Evolutionary conservation across 2,329 filamentous ascomycete genomes (phyloP).

Genomic region (Epichloe amarillans): DNA sequence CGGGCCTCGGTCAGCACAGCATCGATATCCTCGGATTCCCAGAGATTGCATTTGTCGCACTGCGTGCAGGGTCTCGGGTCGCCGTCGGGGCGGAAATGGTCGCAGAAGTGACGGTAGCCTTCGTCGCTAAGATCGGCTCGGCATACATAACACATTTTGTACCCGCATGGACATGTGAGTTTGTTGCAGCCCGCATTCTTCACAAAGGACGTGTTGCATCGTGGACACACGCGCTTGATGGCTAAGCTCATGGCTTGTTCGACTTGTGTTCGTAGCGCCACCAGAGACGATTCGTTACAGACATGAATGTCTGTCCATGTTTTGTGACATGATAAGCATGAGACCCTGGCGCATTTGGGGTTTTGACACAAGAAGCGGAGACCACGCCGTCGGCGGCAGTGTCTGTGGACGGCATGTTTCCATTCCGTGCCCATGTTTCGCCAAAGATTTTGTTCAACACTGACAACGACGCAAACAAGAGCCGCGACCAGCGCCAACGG

Average conservation of each 20-base stretch:
- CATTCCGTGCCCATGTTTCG: conserved; percentile 34
- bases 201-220: conserved; percentile 83
- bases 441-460: conserved; percentile 28
- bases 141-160: conserved; percentile 97
- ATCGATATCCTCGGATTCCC: conserved; percentile 63
- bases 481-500: conserved; percentile 35
- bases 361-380: conserved; percentile 67
- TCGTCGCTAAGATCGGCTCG: conserved; percentile 60
- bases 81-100: conserved; percentile 78
- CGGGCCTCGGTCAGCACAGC: conserved; percentile 54
- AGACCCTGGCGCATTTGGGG: conserved; percentile 51
- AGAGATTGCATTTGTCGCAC: conserved; percentile 70
- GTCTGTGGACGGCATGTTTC: conserved; percentile 47
- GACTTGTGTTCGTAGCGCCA: conserved; percentile 75
- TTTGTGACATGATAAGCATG: conserved; percentile 72
- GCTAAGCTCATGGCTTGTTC: conserved; percentile 89
- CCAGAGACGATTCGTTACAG: conserved; percentile 72
- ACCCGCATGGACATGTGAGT: conserved; percentile 86
- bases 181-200: conserved; percentile 95
- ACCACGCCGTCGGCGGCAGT: conserved; percentile 57
- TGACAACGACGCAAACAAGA: conserved; percentile 30
- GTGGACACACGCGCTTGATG: conserved; percentile 87
- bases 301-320: conserved; percentile 79
- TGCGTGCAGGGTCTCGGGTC: conserved; percentile 59
- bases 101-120: conserved; percentile 89